Evolutionary conservation across 2,329 filamentous ascomycete genomes (phyloP), one percentile per base, ranked within the genome.

Genomic region (Ceratocystis alfenasii): DNA sequence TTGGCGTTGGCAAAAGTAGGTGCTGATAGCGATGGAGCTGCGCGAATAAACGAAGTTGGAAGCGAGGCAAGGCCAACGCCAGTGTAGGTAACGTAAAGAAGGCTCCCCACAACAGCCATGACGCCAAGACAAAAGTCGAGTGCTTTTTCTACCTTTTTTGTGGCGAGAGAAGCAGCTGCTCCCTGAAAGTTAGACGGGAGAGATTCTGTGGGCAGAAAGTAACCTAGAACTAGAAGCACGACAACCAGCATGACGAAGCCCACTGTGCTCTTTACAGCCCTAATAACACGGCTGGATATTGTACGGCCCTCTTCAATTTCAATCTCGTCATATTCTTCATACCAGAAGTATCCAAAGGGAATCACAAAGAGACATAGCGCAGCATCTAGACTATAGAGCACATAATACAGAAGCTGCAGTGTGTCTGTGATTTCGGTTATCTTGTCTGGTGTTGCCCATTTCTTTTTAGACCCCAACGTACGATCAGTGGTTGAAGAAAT

Each of bases 311-410:
- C 89, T 71, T 95, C 89, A 44, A 87, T 82, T 68, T 91, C 91
- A 22, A 93, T 87, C 76, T 96, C 91, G 72, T 96, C 93, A 70
- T 95, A 95, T 75, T 97, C 94, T 75, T 99, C 94, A 72, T 95
- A 94, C 85, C 88, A 96, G 75, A 99, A 99, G 78, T 99, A 99
- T 61, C 92, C 88, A 73, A 99, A 99, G 0, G 94, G 94, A 22
- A 97, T 88, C 57, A 96, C 83, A 20, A 97, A 75, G 59, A 99
- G 80, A 73, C 94, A 99, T 10, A 99, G 83, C 5, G 96, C 74
- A 0, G 91, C 89, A 75, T 99, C 94, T 70, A 96, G 79, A 71
- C 89, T 94, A 78, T 97, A 99, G 0, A 99, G 81, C 0, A 86
- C 81, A 76, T 97, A 97, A 78, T 99, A 99, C 66, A 96, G 88